Evolutionary conservation across 805 yeast species (phyloP), one percentile per base, ranked within the genome.

Genomic region (Kodamaea laetipori): DNA sequence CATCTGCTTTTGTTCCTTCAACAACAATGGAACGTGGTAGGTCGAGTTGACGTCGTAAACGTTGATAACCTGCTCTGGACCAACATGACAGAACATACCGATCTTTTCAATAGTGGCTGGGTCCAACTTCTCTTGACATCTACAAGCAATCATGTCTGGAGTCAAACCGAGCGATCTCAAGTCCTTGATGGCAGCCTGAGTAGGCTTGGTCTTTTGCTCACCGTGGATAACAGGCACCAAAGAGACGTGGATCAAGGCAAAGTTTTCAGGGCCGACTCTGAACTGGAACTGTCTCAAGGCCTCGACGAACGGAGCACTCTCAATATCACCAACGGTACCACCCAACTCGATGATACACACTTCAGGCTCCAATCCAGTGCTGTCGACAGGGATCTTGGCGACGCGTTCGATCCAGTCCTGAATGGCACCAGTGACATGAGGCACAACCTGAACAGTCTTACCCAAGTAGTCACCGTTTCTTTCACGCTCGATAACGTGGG

Each of bases 301-400:
- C 74, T 94, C 99, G 44, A 94, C 97, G 55, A 94, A 94, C 19
- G 99, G 99, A 42, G 98, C 99, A 62, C 92, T 82, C 74, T 94
- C 99, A 60, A 94, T 94, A 65, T 94, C 99, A 63, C 99, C 99
- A 47, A 94, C 99, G 23, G 99, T 94, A 66, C 99, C 99, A 66
- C 99, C 99, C 48, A 94, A 78, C 73, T 92, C 99, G 53, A 94
- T 83, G 62, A 94, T 90, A 77, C 99, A 94, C 42, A 94, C 86
- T 56, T 94, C 98, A 25, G 99, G 99, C 58, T 82, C 85, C 63
- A 82, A 74, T 43, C 94, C 95, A 27, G 90, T 78, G 45, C 80
- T 76, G 65, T 94, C 99, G 48, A 94, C 99, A 12, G 99, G 97
- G 46, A 92, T 77, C 53, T 76, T 80, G 34, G 97, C 79, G 38